Base-by-base conservation (phyloP, 352 stramenopile species). In the Globisporangium rhizosaccharum region DNA sequence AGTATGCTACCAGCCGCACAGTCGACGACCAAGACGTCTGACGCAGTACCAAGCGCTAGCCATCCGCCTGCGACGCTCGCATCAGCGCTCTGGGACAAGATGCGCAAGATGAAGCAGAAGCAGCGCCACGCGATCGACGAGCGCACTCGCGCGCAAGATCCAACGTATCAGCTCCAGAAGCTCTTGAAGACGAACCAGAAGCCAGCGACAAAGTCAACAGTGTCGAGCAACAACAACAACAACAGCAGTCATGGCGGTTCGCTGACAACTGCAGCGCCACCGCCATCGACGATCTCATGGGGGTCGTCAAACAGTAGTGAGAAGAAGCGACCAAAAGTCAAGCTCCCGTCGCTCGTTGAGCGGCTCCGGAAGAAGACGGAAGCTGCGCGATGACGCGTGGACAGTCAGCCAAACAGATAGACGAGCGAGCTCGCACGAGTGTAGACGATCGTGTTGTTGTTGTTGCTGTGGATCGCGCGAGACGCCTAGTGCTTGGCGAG, bases 261-360 rank as follows among this genome's bases (percentile, higher is more conserved):
- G 0, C 37, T 59, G 28, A n/a, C 54, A 39, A 66, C 23, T n/a
- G 26, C 66, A 55, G 42, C 5, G 11, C 52, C 63, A n/a, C 48
- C 61, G 9, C 51, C 41, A 0, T n/a, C 56, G 18, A 70, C 63
- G 8, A 57, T 85, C 1, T 67, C 72, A 28, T 87, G 77, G 77
- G 78, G 73, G 2, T 72, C 73, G 3, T 68, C 61, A 0, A 64
- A 46, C 3, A 28, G 41, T 26, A 58, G 51, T 9, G 63, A 72
- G 9, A 88, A 82, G 53, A 89, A 86, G 61, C 80, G 75, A n/a
- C 59, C 67, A 15, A 88, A 88, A 45, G 70, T 85, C 30, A 89
- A 89, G 36, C 42, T 91, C 5, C 82, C 82, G 45, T 91, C 82
- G 49, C 64, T 91, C 15, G 82, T 91, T 20, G 82, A 91, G 58